These are phyloP conservation scores for Fagus sylvatica DNA, from an alignment of 306 rosid species.

Conservation along the genomic window DNA sequence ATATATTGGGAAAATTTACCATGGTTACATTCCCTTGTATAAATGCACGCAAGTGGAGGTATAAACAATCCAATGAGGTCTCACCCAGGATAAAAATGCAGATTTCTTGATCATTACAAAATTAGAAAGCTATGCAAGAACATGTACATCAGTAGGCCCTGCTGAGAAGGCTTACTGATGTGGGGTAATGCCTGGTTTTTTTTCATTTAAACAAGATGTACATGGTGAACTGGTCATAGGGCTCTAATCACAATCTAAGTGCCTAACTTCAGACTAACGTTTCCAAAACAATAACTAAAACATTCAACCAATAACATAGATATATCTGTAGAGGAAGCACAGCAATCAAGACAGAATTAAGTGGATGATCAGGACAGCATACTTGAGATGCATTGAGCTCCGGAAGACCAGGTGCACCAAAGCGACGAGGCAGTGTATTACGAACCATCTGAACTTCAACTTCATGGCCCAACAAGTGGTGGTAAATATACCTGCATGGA, in stretches of 20 bases:
- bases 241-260: not conserved
- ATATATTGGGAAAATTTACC: not conserved
- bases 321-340: not conserved
- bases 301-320: not conserved
- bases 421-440: slow-evolving; percentile 92
- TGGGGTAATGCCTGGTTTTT: not conserved
- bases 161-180: not conserved
- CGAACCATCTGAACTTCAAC: slow-evolving; percentile 99
- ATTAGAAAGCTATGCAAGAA: not conserved
- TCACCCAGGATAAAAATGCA: not conserved
- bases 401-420: slow-evolving; percentile 99
- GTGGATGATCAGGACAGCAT: slow-evolving; percentile 34
- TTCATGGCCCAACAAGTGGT: slow-evolving; percentile 96
- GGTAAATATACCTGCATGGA: slow-evolving; percentile 84
- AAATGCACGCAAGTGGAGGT: not conserved
- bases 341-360: not conserved
- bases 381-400: slow-evolving; percentile 99
- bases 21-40: not conserved
- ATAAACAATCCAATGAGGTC: not conserved
- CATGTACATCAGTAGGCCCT: not conserved
- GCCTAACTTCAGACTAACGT: not conserved
- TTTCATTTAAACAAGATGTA: not conserved
- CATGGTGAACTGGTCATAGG: not conserved
- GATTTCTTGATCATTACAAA: not conserved
- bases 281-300: not conserved